Evolutionary conservation across 2,329 filamentous ascomycete species (phyloP).

Genomic region (Sodiomyces alkalinus): DNA sequence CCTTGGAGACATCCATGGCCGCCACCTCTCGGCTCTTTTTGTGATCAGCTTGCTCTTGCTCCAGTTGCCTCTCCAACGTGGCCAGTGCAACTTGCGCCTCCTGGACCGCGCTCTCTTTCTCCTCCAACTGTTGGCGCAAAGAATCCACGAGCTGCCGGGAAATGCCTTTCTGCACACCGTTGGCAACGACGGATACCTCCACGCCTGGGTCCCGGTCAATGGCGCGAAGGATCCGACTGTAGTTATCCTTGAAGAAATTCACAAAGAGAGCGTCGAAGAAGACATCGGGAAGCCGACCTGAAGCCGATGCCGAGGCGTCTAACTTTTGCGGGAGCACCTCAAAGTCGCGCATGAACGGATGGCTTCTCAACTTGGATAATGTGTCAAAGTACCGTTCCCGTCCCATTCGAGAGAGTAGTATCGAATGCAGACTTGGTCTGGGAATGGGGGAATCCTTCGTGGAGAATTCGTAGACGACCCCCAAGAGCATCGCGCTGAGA

Average conservation of each 20-base stretch:
- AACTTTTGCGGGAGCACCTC: conserved; percentile 67
- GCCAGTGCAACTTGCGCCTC: conserved; percentile 29
- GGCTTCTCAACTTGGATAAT: conserved; percentile 60
- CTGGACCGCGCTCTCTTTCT: conserved; percentile 43
- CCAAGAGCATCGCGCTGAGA: conserved; percentile 69
- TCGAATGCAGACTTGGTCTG: conserved; percentile 61
- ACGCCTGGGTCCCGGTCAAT: conserved; percentile 84
- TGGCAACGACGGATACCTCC: conserved; percentile 67
- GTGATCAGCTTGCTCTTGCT: conserved; percentile 62
- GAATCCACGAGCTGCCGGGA: conserved; percentile 89
- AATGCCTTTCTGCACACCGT: conserved; percentile 74
- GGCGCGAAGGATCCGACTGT: conserved; percentile 66
- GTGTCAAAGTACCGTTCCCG: conserved; percentile 79
- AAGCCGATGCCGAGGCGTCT: conserved; percentile 24
- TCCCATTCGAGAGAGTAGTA: conserved; percentile 63
- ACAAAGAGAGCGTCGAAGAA: conserved; percentile 79
- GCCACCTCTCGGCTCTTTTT: conserved; percentile 46
- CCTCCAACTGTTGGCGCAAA: conserved; percentile 59
- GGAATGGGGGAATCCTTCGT: conserved; percentile 92
- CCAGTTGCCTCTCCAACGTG: conserved; percentile 37
- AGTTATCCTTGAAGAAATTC: conserved; percentile 93
- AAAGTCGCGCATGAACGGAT: conserved; percentile 72
- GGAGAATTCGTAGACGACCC: conserved; percentile 90
- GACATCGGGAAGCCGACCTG: conserved; percentile 57
- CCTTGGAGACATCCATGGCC: conserved; percentile 34